Conservation (phyloP, 176 grass and related monocot species). For the Puccinellia tenuiflora region DNA sequence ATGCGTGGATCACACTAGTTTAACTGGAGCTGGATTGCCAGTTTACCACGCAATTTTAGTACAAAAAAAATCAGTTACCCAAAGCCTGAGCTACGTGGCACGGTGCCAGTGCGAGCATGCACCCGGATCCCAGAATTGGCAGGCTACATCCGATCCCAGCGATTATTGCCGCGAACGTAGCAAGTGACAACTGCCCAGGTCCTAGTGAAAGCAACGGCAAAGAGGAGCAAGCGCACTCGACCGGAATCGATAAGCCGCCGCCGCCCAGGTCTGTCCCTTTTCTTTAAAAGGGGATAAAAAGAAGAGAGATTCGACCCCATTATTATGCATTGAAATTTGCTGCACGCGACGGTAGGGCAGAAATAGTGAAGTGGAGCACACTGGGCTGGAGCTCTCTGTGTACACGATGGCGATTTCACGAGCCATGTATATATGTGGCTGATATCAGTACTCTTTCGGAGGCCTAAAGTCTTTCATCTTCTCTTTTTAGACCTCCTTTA, state of each 20-base stretch:
- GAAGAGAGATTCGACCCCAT: not conserved
- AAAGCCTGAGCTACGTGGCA: too few species aligned
- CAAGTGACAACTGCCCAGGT: conserved; percentile 13
- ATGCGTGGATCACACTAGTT: too few species aligned
- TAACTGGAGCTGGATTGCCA: too few species aligned
- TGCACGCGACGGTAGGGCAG: not conserved
- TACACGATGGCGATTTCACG: too few species aligned
- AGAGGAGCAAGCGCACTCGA: not conserved
- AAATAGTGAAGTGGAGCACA: not conserved
- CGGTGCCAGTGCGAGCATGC: not conserved
- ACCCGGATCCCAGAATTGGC: not conserved
- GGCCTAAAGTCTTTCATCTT: too few species aligned
- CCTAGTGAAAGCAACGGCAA: conserved; percentile 6
- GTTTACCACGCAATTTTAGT: too few species aligned
- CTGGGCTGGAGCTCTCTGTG: too few species aligned
- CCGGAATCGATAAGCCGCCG: not conserved
- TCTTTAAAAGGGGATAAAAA: not conserved
- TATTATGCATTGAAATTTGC: conserved; percentile 7
- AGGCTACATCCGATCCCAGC: not conserved
- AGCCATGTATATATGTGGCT: too few species aligned
- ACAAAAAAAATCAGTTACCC: too few species aligned
- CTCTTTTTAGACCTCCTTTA: too few species aligned
- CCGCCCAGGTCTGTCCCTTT: not conserved
- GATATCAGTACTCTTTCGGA: too few species aligned
- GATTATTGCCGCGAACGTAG: conserved; percentile 16